Evolutionary conservation across 257 asterid species (phyloP).

Genomic region (Solanum virginianum): DNA sequence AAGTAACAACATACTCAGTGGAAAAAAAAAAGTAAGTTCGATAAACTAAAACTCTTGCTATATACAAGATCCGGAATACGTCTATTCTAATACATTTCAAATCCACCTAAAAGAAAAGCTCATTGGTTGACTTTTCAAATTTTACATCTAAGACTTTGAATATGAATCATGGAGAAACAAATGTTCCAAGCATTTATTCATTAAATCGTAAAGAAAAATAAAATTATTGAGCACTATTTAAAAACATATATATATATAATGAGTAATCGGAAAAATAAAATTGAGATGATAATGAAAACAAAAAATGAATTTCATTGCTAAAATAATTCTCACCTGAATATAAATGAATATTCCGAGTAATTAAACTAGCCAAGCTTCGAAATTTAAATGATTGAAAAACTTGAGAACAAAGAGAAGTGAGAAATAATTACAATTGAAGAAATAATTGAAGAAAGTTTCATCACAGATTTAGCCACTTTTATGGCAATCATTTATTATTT

Average conservation of each 20-base stretch:
- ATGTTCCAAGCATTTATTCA: neutral
- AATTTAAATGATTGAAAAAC: neutral
- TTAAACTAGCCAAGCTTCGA: neutral
- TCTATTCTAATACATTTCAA: no score
- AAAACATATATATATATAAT: neutral
- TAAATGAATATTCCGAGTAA: fast-evolving
- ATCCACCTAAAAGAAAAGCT: neutral
- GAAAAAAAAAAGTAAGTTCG: fast-evolving
- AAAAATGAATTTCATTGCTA: neutral
- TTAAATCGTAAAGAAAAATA: neutral
- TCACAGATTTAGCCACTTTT: neutral
- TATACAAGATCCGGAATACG: no score
- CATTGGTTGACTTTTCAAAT: neutral
- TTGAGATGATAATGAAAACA: neutral
- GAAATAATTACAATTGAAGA: no score
- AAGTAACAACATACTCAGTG: no score
- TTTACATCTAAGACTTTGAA: neutral
- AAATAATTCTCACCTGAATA: neutral
- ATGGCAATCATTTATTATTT: neutral
- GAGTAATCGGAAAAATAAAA: neutral
- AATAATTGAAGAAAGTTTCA: neutral
- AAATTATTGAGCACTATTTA: fast-evolving
- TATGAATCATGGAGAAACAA: neutral
- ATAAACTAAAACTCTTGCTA: no score
- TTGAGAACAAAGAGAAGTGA: no score